These are phyloP conservation scores for Vitis rupestris DNA, from an alignment of 164 flowering plant species.

Conservation along the genomic window DNA sequence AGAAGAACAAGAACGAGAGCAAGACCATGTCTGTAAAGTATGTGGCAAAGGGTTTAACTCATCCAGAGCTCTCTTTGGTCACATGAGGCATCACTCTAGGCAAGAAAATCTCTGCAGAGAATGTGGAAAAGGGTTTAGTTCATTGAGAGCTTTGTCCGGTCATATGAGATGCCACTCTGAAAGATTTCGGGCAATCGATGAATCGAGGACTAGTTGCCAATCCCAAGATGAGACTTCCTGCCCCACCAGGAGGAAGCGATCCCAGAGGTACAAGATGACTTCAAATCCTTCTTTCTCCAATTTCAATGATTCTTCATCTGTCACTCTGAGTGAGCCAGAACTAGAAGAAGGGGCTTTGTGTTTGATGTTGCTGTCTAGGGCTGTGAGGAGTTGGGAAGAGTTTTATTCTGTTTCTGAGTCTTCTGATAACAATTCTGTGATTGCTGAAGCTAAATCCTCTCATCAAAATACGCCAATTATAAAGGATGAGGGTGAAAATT, in stretches of 20 bases:
- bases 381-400: constrained; percentile 12
- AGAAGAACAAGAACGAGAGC: not conserved
- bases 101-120: constrained; percentile 16
- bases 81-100: constrained; percentile 39
- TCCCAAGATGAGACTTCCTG: constrained; percentile 14
- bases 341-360: constrained; percentile 24
- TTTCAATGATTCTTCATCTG: constrained; percentile 21
- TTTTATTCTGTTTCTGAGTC: not conserved
- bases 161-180: constrained; percentile 18
- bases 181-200: not conserved
- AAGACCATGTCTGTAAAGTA: constrained; percentile 19
- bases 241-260: constrained; percentile 27
- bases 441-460: constrained; percentile 8
- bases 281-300: constrained; percentile 16
- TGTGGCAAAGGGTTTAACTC: constrained; percentile 43
- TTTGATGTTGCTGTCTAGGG: constrained; percentile 47
- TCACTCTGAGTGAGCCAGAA: constrained; percentile 25
- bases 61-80: constrained; percentile 38
- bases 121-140: constrained; percentile 20
- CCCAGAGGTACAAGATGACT: constrained; percentile 23
- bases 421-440: constrained; percentile 5
- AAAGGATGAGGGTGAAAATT: constrained; percentile 5
- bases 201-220: constrained; percentile 6
- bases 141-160: constrained; percentile 9
- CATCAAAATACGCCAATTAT: not conserved